These are phyloP conservation scores for Linderniella brevidens DNA, from an alignment of 257 asterid genomes.

Conservation along the genomic window DNA sequence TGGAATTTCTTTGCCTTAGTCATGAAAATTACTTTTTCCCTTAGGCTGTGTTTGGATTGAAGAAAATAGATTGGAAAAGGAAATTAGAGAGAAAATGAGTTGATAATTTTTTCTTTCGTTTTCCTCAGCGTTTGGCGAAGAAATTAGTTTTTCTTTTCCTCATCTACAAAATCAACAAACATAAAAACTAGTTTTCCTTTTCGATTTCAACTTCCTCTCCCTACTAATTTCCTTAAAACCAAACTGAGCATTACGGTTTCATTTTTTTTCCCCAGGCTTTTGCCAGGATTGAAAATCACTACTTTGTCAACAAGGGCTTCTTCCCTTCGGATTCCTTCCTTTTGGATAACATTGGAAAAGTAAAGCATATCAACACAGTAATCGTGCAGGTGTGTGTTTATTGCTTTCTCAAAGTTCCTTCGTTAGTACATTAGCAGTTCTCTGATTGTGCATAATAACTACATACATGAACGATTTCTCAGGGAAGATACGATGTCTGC, in stretches of 20 bases:
- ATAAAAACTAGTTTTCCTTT: too few relatives aligned
- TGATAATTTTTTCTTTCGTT: too few relatives aligned
- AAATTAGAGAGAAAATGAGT: too few relatives aligned
- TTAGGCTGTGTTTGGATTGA: too few relatives aligned
- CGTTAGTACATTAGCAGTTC: neutral
- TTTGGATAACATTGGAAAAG: slow-evolving; percentile 78
- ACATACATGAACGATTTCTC: slow-evolving; percentile 13
- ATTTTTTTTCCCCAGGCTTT: slow-evolving; percentile 51
- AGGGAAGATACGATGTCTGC: slow-evolving; percentile 93
- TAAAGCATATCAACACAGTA: slow-evolving; percentile 58
- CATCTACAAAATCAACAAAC: too few relatives aligned
- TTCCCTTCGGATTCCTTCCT: slow-evolving; percentile 61
- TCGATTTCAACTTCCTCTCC: too few relatives aligned
- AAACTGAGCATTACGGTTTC: neutral
- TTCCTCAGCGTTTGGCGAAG: too few relatives aligned
- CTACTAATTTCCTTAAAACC: neutral
- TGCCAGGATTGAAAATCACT: slow-evolving; percentile 97
- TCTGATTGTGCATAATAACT: neutral
- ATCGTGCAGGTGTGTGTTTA: slow-evolving; percentile 76
- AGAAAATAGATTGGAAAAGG: too few relatives aligned
- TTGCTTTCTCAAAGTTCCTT: slow-evolving; percentile 1
- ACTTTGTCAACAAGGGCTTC: slow-evolving; percentile 85
- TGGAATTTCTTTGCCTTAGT: too few relatives aligned
- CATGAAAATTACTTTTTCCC: too few relatives aligned
- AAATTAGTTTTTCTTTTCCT: too few relatives aligned